Base-by-base conservation (phyloP, 2,329 filamentous ascomycete species). In the Trematosphaeria pertusa region DNA sequence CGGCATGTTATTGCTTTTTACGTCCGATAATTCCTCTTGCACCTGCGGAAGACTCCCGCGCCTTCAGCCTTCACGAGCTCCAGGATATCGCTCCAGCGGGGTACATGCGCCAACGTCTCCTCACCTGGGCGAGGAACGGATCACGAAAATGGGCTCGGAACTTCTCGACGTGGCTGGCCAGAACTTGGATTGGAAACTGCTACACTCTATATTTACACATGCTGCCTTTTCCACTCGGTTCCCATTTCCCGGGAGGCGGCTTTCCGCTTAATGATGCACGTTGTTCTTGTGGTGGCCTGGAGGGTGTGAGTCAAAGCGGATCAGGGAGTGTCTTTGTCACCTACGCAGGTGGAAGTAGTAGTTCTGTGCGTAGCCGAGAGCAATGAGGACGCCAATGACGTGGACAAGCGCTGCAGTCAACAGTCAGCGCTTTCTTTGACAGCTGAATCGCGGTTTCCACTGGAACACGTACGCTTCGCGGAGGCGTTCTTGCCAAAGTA, bases 251-350 rank as follows among this genome's bases (percentile, higher is more conserved):
- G 12, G 31, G 30, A 32, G 36, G 21, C 34, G 17, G 19, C 30
- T 33, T 9, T 22, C 48, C 51, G 54, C 62, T 62, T 95, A 99
- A 83, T 99, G 94, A 83, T 97, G 93, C 68, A 91, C 89, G 78
- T 99, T 95, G 88, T 99, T 97, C 89, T 99, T 99, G 89, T 97
- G 93, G 86, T 99, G 93, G 69, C 94, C 94, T 99, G 64, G 43
- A 42, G 35, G 50, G 34, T 43, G 46, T 61, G 22, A 58, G 56
- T 71, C 56, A 52, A 28, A 34, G 22, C 15, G 19, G 31, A 48
- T 32, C 15, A 30, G 31, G 7, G 28, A 50, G 47, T 59, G 40
- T 43, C 35, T 18, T 22, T 15, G 38, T 46, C 26, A 86, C 90
- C 78, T 87, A 99, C 94, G 91, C 71, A 99, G 84, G 80, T 99